These are phyloP conservation scores for Conoideocrella luteorostrata DNA, from an alignment of 2,329 filamentous ascomycete species.

Conservation along the genomic window DNA sequence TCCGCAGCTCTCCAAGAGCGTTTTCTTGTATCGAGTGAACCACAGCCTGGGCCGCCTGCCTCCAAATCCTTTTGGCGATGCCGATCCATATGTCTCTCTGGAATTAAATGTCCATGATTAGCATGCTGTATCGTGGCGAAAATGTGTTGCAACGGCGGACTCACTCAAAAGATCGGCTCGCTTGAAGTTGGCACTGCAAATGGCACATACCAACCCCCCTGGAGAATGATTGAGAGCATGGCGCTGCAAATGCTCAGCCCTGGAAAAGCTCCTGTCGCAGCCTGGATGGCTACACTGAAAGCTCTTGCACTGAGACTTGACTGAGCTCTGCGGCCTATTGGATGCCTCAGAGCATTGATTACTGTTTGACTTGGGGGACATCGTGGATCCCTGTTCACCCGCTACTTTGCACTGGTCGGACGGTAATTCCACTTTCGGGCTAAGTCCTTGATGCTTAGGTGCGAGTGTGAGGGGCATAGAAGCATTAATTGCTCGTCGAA, in stretches of 20 bases:
- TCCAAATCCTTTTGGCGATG: slow-evolving; percentile 48
- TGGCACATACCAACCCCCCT: slow-evolving; percentile 47
- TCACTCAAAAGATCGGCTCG: slow-evolving; percentile 44
- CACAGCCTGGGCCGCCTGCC: slow-evolving; percentile 44
- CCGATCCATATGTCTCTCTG: slow-evolving; percentile 52
- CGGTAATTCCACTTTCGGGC: too few species aligned
- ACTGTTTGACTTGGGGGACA: too few species aligned
- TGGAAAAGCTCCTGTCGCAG: slow-evolving; percentile 48
- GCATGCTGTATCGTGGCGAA: too few species aligned
- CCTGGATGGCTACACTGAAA: slow-evolving; percentile 34
- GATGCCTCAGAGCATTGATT: too few species aligned
- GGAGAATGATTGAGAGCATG: slow-evolving; percentile 51
- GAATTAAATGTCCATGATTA: neutral
- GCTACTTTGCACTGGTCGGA: too few species aligned
- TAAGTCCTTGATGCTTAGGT: too few species aligned
- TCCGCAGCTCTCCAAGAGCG: slow-evolving; percentile 48
- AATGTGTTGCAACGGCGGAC: too few species aligned
- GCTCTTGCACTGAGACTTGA: too few species aligned
- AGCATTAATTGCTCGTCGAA: too few species aligned
- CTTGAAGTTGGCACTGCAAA: slow-evolving; percentile 56
- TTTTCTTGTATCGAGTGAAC: slow-evolving; percentile 47
- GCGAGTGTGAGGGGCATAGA: too few species aligned
- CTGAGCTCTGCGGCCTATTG: too few species aligned
- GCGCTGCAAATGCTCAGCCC: slow-evolving; percentile 51
- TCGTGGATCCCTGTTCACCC: too few species aligned